Percentiles rank a stretch among this genome's conserved stretches.
Evolutionary conservation across 305 asterid genomes (phyloP).

Genomic region (Plantago lanceolata): DNA sequence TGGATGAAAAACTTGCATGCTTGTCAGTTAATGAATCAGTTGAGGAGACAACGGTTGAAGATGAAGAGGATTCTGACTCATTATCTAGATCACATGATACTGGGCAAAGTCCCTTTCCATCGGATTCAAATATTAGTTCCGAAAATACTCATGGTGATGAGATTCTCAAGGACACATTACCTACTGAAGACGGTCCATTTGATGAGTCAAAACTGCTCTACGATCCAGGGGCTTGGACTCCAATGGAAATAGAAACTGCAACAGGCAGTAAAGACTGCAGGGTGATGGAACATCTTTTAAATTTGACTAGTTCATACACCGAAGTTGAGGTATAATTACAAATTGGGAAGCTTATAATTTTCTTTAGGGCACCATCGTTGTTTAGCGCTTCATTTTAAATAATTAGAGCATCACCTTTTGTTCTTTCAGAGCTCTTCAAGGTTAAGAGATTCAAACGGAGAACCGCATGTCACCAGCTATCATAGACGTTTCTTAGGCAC

Average conservation of each 20-base stretch:
- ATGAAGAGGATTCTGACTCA: conserved; percentile 35
- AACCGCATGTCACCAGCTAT: conserved; percentile 84
- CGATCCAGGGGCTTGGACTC: conserved; percentile 74
- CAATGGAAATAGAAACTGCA: conserved; percentile 68
- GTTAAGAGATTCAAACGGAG: conserved; percentile 75
- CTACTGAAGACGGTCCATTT: conserved; percentile 25
- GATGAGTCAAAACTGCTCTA: conserved; percentile 26
- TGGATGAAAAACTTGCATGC: conserved; percentile 44
- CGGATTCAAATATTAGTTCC: conserved; percentile 27
- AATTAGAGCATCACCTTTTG: conserved; percentile 13
- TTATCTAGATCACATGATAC: conserved; percentile 48
- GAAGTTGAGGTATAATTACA: conserved; percentile 60
- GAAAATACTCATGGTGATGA: conserved; percentile 23
- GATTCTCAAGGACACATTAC: conserved; percentile 28
- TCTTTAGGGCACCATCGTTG: neutral
- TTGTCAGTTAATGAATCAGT: conserved; percentile 37
- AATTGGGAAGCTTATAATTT: neutral
- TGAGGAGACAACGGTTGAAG: conserved; percentile 32
- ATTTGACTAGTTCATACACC: conserved; percentile 65
- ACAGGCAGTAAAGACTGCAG: conserved; percentile 64
- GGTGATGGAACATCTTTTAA: conserved; percentile 66
- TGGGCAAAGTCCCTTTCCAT: conserved; percentile 33
- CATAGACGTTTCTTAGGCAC: conserved; percentile 83
- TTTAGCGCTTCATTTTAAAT: conserved; percentile 3
- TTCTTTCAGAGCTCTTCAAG: conserved; percentile 55